phyloP scores from a whole-genome alignment of 805 yeast species.

The Metschnikowia sp. region DNA sequence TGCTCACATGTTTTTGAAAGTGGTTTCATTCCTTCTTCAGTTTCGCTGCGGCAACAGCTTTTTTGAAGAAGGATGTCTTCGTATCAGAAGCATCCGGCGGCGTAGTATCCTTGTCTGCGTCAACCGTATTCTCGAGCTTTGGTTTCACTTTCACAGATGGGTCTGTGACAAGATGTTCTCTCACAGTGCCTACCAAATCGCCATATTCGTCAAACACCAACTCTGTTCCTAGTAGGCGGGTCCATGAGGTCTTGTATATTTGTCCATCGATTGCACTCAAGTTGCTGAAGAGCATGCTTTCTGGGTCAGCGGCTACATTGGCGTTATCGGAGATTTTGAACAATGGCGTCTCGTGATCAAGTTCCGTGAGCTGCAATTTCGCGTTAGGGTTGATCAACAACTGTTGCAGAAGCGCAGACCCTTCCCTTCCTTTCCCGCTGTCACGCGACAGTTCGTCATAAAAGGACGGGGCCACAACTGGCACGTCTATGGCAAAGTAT shows the following conservation, averaged over 20 bases:
- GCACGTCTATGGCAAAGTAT: conserved; percentile 24
- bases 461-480: conserved; percentile 18
- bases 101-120: conserved; percentile 16
- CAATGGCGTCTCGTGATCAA: conserved; percentile 32
- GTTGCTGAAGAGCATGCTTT: conserved; percentile 21
- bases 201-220: conserved; percentile 43
- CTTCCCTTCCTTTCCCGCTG: conserved; percentile 2
- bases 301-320: conserved; percentile 17
- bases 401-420: conserved; percentile 16
- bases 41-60: conserved; percentile 18
- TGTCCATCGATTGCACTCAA: conserved; percentile 39
- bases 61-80: conserved; percentile 21
- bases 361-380: conserved; percentile 36
- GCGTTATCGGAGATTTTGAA: conserved; percentile 35
- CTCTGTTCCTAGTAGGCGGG: conserved; percentile 73
- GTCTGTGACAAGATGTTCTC: conserved; percentile 36
- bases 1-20: not conserved
- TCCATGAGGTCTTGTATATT: conserved; percentile 75
- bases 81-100: conserved; percentile 16
- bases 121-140: conserved; percentile 12
- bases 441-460: conserved; percentile 14
- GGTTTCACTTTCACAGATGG: conserved; percentile 23
- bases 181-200: conserved; percentile 36
- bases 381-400: conserved; percentile 39
- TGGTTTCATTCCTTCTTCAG: not conserved